A percentile compares a stretch with the other conserved stretches of the same genome.
These are phyloP conservation scores for Stenogyne calaminthoides DNA, from an alignment of 305 asterid genomes.

Conservation along the genomic window DNA sequence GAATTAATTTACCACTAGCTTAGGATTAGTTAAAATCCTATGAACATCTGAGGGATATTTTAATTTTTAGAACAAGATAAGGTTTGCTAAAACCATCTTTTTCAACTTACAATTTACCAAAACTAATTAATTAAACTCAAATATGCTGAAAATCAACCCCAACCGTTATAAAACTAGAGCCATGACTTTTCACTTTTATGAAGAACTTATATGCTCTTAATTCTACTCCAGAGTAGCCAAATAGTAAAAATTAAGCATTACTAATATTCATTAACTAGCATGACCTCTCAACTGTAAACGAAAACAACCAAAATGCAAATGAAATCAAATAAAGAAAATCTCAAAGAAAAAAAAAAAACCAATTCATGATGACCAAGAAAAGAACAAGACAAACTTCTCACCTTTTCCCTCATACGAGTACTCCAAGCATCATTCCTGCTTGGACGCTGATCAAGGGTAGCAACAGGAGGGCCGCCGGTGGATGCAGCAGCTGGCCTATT, in stretches of 20 bases:
- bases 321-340: background rate
- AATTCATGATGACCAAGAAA: background rate
- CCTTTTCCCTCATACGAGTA: constrained; percentile 99
- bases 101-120: background rate
- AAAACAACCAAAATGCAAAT: background rate
- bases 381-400: constrained; percentile 21
- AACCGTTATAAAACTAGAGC: background rate
- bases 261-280: constrained; percentile 2
- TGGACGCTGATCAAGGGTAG: constrained; percentile 78
- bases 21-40: background rate
- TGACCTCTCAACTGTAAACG: background rate
- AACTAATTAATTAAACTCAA: background rate
- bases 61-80: background rate
- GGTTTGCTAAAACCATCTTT: background rate
- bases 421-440: constrained; percentile 99
- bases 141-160: constrained; percentile 5
- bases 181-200: background rate
- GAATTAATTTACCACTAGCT: background rate
- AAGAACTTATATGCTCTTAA: constrained; percentile 5
- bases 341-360: background rate
- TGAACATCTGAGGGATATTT: background rate
- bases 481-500: constrained; percentile 66
- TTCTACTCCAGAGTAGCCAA: background rate
- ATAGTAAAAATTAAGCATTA: background rate
- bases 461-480: constrained; percentile 70